Base-by-base conservation (phyloP, 805 yeast genomes). In the Candida saitoana region DNA sequence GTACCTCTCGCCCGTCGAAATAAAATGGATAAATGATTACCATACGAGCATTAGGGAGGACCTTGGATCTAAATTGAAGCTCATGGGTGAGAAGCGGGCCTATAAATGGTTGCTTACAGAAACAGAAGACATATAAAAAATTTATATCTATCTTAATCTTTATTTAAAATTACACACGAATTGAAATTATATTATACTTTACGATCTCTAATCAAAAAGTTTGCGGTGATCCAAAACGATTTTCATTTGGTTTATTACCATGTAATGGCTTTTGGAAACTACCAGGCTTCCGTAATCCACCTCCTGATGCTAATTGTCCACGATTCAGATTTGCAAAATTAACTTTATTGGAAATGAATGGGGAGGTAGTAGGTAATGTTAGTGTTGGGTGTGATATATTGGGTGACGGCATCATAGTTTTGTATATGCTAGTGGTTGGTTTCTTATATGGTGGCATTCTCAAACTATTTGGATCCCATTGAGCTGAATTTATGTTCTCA, bases 61-160 rank as follows among this genome's bases (percentile, higher is more conserved):
- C 31, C 62, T 64, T 43, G 65, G 56, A 9, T 54, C 43, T 2
- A 54, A 69, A 49, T 57, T 87, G 41, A 74, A 77, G 45, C 79
- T 74, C 35, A 51, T 72, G 55, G 74, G 76, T 3, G 84, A 81
- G 44, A 67, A 70, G n/a, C 60, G 76, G 17, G 84, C 90, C 0
- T 71, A 71, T 49, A 69, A 69, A 33, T 91, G 96, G 95, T 67
- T 91, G 37, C 60, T 75, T 50, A 75, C 74, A 46, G 95, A 88
- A 61, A 81, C 88, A 3, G 55, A 52, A 36, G 72, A 73, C 8
- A 34, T 27, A 30, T 37, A 27, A n/a, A 30, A n/a, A 15, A 27
- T 25, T 12, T 27, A 34, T 40, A 35, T 33, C 19, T 33, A 33
- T 33, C 5, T 33, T 16, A 33, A 16, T n/a, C n/a, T n/a, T n/a